Conservation (phyloP, 2,329 filamentous ascomycete genomes). For the Verticillium alfalfae region DNA sequence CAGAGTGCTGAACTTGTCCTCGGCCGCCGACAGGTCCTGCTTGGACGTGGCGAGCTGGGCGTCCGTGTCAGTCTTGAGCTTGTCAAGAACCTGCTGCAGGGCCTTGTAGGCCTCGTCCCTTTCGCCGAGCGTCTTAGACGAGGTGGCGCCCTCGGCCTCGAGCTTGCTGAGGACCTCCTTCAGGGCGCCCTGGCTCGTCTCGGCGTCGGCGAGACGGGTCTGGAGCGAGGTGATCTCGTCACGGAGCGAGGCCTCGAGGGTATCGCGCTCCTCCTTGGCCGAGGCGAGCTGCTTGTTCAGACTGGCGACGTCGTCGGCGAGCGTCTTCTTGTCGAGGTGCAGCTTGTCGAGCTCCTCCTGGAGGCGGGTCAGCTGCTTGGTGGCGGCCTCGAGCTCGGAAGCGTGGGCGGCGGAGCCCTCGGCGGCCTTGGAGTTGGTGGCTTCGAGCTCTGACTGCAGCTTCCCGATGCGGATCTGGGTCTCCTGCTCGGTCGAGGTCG, state of each 20-base stretch:
- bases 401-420: constrained; percentile 13
- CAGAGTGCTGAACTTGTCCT: constrained; percentile 19
- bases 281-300: constrained; percentile 26
- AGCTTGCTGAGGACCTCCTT: constrained; percentile 21
- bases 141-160: constrained; percentile 22
- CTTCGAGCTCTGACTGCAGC: constrained; percentile 26
- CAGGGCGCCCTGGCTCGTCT: constrained; percentile 23
- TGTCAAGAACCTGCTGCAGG: constrained; percentile 16
- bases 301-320: constrained; percentile 23
- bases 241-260: constrained; percentile 22
- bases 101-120: constrained; percentile 16
- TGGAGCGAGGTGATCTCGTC: constrained; percentile 24
- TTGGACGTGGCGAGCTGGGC: constrained; percentile 22
- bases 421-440: constrained; percentile 17
- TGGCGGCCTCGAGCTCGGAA: constrained; percentile 13
- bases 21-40: constrained; percentile 11
- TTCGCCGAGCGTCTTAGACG: constrained; percentile 18
- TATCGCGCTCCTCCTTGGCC: constrained; percentile 25
- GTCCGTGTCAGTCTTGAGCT: constrained; percentile 23
- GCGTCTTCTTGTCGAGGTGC: constrained; percentile 20
- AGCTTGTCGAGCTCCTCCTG: constrained; percentile 17
- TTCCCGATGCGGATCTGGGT: constrained; percentile 23
- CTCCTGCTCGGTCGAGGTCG: constrained; percentile 22
- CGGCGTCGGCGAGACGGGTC: constrained; percentile 25
- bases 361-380: constrained; percentile 21